Evolutionary conservation across 352 stramenopile genomes (phyloP), one percentile per base, ranked within the genome.

Genomic region (Saprolegnia parasitica): DNA sequence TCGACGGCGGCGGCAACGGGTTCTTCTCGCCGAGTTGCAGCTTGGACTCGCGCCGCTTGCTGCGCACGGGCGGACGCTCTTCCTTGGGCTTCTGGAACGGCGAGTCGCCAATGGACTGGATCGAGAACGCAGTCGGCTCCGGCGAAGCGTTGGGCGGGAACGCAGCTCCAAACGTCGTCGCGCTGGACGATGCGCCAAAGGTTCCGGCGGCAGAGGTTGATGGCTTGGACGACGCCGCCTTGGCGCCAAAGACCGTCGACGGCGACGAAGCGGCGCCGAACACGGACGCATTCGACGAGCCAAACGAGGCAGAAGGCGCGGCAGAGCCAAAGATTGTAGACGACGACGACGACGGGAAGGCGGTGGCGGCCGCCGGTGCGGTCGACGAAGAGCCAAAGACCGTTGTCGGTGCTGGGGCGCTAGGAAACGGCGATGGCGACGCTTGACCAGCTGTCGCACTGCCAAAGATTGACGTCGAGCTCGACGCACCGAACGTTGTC

Each of bases 281-380:
- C 16, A 9, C 24, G 29, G 52, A 65, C 15, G 23, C 29, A 8
- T 16, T 65, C 13, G 40, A 24, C 3, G 26, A 29, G 5, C 21
- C 50, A 23, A 24, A 16, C 18, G 39, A 40, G 37, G n/a, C 26
- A 29, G 18, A 67, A 58, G 35, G 16, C 1, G 40, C 39, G 20
- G 62, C 40, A 29, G 26, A n/a, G 42, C 60, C 60, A 67, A 67
- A 67, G 37, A 24, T 56, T 47, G 60, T 55, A 24, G 15, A 42
- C n/a, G n/a, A 23, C n/a, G 24, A 55, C n/a, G n/a, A 5, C n/a
- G 47, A 5, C 5, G 2, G n/a, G 24, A 5, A 29, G 24, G n/a
- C 24, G 35, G 20, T 65, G 5, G 26, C 62, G 5, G 16, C 35
- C 29, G 18, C 37, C 40, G 21, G 21, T 21, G 37, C 8, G 26